Base-by-base conservation (phyloP, 2,329 filamentous ascomycete genomes). In the Trichoderma sp. region DNA sequence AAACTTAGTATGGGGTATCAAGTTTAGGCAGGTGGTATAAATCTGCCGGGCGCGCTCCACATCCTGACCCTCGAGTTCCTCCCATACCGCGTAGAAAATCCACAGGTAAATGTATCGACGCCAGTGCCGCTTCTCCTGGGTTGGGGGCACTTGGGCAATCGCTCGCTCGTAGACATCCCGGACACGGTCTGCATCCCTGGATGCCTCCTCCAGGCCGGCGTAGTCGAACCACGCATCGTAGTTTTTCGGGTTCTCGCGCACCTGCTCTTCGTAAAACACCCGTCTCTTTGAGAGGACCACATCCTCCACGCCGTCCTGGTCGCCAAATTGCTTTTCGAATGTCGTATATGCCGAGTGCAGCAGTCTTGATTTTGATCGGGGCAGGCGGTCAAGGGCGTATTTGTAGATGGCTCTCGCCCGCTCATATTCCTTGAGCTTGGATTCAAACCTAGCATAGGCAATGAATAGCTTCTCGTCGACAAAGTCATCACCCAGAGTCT, bases 221-320 rank as follows among this genome's bases (percentile, higher is more conserved):
- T 96, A 98, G 84, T 98, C 97, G 79, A 99, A 96, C 97, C 97
- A 99, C 14, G 92, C 90, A 81, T 99, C 97, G 86, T 99, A 99
- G 84, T 98, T 98, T 81, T 97, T 97, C 2, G 95, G 91, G 81
- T 98, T 98, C 82, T 97, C 94, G 81, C 95, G 96, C 78, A 98
- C 91, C 81, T 97, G 93, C 79, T 98, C 95, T 84, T 99, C 97
- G 84, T 99, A 99, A 77, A 97, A 92, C 21, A 97, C 93, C 80
- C 97, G 89, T 79, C 97, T 90, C 84, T 99, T 99, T 18, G 95
- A 95, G n/a, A 98, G 83, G 35, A 99, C 94, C 9, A 98, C 95
- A 82, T 98, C 95, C 81, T 98, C 96, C 2, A 99, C 94, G 5
- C 97, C 97, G 80, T 98, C 95, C 74, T 90, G 89, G 83, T 98